These are phyloP conservation scores for Azolla pinnata DNA, from an alignment of 75 land plant species.

Conservation along the genomic window DNA sequence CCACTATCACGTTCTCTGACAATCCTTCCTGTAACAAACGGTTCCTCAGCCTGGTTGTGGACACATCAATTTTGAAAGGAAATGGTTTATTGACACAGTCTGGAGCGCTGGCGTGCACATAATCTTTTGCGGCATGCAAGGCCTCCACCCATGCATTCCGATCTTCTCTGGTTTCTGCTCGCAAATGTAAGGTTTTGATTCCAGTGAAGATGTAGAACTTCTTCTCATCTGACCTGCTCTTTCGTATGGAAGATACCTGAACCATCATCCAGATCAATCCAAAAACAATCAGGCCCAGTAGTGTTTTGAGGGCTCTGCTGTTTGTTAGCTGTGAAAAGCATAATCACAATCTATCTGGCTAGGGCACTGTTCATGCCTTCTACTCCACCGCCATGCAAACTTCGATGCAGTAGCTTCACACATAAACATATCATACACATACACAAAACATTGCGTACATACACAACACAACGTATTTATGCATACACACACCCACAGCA, in stretches of 20 bases:
- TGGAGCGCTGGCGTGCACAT: constrained; percentile 8
- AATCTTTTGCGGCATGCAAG: constrained; percentile 16
- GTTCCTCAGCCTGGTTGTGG: constrained; percentile 9
- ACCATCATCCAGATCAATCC: background rate
- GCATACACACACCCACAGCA: too few relatives aligned
- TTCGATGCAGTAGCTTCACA: too few relatives aligned
- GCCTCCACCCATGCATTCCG: constrained; percentile 22
- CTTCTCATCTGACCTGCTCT: constrained; percentile 27
- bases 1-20: constrained; percentile 13
- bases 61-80: constrained; percentile 5
- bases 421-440: too few relatives aligned
- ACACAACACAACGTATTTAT: too few relatives aligned
- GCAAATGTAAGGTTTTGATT: constrained; percentile 22
- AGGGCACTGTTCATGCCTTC: too few relatives aligned
- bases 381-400: too few relatives aligned
- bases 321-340: too few relatives aligned
- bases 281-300: background rate
- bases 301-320: too few relatives aligned
- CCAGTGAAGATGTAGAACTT: constrained; percentile 29
- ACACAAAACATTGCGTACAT: too few relatives aligned
- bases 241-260: constrained; percentile 25
- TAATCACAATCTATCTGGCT: too few relatives aligned
- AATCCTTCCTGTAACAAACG: constrained; percentile 11
- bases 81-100: background rate
- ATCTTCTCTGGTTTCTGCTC: constrained; percentile 25